A percentile compares a stretch with the other conserved stretches of the same genome.
These are phyloP conservation scores for Hippophae rhamnoides DNA, from an alignment of 306 rosid genomes.

Conservation along the genomic window DNA sequence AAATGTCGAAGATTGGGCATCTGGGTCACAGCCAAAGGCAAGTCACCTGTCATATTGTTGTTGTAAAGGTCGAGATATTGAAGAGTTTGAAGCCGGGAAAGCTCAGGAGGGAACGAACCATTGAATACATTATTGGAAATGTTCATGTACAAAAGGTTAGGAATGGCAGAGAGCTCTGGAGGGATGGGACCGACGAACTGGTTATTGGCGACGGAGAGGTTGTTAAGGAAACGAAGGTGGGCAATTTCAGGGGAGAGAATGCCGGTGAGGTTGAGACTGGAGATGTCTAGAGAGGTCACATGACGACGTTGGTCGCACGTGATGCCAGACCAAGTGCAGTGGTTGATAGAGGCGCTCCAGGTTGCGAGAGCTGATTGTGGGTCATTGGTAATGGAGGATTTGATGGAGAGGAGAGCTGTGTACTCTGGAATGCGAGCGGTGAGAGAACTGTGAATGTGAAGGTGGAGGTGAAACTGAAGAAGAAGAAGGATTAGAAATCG, in stretches of 20 bases:
- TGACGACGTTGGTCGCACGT: constrained; percentile 61
- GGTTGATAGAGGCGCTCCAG: constrained; percentile 49
- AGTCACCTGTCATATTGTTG: constrained; percentile 66
- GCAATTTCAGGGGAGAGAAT: constrained; percentile 39
- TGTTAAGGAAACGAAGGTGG: constrained; percentile 47
- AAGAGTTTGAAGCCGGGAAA: constrained; percentile 44
- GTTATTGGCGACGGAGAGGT: constrained; percentile 46
- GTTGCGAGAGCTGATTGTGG: constrained; percentile 44
- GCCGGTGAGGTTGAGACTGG: constrained; percentile 50
- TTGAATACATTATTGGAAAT: constrained; percentile 75
- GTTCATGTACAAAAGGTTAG: constrained; percentile 51
- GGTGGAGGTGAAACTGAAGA: constrained; percentile 23
- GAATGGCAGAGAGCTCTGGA: constrained; percentile 38
- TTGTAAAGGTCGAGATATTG: constrained; percentile 68
- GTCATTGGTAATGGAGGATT: constrained; percentile 36
- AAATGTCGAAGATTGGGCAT: constrained; percentile 59
- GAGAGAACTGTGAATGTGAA: constrained; percentile 12
- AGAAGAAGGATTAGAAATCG: constrained; percentile 20
- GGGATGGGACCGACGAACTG: constrained; percentile 60
- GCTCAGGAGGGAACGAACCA: constrained; percentile 48
- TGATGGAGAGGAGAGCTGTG: constrained; percentile 63
- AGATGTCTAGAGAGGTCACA: constrained; percentile 54
- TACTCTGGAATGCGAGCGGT: constrained; percentile 34
- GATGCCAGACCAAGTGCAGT: constrained; percentile 64
- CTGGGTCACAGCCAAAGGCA: constrained; percentile 47